Conservation (phyloP, 441 rosid species). For the Adansonia madagascariensis region DNA sequence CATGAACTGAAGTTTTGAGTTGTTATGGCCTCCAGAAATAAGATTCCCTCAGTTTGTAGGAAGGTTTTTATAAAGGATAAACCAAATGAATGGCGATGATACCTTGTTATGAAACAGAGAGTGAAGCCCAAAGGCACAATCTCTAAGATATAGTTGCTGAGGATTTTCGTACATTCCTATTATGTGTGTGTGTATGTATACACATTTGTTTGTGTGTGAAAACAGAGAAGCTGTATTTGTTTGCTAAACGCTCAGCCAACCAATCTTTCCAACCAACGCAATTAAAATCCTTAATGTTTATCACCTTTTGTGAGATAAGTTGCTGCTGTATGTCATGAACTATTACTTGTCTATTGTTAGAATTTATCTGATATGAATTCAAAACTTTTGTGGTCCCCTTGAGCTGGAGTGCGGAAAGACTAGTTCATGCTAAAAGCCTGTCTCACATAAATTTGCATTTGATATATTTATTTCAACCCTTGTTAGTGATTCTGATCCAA, state of each 20-base stretch:
- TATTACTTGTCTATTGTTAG: neutral
- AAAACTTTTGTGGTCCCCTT: neutral
- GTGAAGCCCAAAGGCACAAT: too few relatives aligned
- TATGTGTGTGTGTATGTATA: neutral
- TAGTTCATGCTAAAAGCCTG: neutral
- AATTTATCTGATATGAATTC: neutral
- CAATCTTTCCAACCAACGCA: neutral
- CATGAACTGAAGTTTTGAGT: too few relatives aligned
- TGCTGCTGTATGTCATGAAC: neutral
- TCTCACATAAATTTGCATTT: neutral
- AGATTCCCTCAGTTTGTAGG: too few relatives aligned
- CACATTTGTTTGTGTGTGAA: neutral
- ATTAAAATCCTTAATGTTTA: neutral
- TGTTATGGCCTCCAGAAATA: too few relatives aligned
- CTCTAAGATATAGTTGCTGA: too few relatives aligned
- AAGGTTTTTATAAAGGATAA: too few relatives aligned
- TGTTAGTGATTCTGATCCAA: neutral
- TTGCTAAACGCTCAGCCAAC: neutral
- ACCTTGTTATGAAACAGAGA: too few relatives aligned
- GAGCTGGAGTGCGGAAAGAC: neutral
- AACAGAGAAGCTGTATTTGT: conserved; percentile 6
- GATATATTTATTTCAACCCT: neutral
- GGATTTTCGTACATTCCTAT: too few relatives aligned
- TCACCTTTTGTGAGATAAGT: neutral
- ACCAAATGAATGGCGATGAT: too few relatives aligned